Base-by-base conservation (phyloP, 495 filamentous ascomycete genomes). In the Penicillium samsonianum region DNA sequence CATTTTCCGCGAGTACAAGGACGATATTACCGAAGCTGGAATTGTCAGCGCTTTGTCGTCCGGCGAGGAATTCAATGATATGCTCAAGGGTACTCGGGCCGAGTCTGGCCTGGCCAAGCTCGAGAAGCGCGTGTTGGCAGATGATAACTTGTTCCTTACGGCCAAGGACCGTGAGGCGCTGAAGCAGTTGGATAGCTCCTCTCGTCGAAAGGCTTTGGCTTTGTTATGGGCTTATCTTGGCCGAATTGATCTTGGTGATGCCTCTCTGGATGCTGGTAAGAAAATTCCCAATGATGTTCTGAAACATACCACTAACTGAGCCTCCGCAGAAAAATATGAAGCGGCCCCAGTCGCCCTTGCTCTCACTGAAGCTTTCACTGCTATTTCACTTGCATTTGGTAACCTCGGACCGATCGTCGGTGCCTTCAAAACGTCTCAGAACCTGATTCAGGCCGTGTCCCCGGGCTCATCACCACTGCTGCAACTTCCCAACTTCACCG, bases 181-280 rank as follows among this genome's bases (percentile, higher is more conserved):
- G 41, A 92, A 88, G 71, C 86, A 94, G 54, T 79, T 86, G 65
- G 81, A 86, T 49, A 89, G 93, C 20, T 86, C 87, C 4, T 80
- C 84, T 41, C 83, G 89, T 44, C 80, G 94, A 61, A 96, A 96
- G 78, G 87, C 87, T n/a, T 78, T 97, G 26, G 90, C 86, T 33
- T 80, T 98, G 50, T 76, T 98, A 16, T 98, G 94, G 94, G 93
- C 92, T 43, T 98, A 98, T 69, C 82, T 98, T 30, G 90, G 90
- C 43, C 87, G 94, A 38, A 76, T 96, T 30, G 90, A 94, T 58
- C 70, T 90, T 40, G 84, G 88, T 51, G 91, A 93, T 65, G 61
- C 79, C 26, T 76, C 76, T 23, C 78, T 96, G 40, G 83, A 94
- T 55, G 84, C 84, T 72, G 90, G 87, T 78, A 86, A 82, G 25